Evolutionary conservation across 495 filamentous ascomycete species (phyloP), one percentile per base, ranked within the genome.

Genomic region (Penicillium macrosclerotiorum): DNA sequence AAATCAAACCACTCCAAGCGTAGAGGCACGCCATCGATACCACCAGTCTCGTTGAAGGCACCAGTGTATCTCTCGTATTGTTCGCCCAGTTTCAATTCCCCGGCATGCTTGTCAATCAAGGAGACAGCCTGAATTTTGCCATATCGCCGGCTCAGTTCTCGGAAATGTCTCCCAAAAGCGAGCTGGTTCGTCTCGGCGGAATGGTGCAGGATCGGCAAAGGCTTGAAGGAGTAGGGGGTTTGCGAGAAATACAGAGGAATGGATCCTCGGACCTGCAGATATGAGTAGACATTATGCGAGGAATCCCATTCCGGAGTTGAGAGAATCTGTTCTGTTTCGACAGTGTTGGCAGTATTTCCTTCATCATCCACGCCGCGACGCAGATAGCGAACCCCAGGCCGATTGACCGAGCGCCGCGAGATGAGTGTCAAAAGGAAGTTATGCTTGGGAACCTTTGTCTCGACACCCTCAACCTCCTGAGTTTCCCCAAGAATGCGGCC

Each of bases 1-100:
- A 97, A 97, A 54, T 96, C 93, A 47, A 96, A 97, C 93, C 93
- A 97, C 62, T 91, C 89, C 54, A 93, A 90, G 1, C 68, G 75
- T 23, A 93, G 64, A n/a, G 60, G 60, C 2, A 68, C 61, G 17
- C 68, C 77, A 36, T 80, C 74, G 23, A 78, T 69, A 0, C 75
- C 74, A 3, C 73, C 68, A 23, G 79, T 69, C n/a, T 82, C 66
- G 47, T 90, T 90, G 27, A 93, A 65, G 12, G 64, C 59, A 16
- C 78, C 59, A 0, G 81, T 75, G 40, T 77, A 80, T 42, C 79
- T 73, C 54, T 93, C 79, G 56, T 89, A 97, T 47, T 81, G 75
- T 34, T 84, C 78, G 16, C 89, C 92, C 12, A 96, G 74, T 34
- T 84, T 80, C 19, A 80, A 66, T 67, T 97, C 92, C 2, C 83